Conservation (phyloP, 1,139 yeast genomes). For the Geotrichum carabidarum region DNA sequence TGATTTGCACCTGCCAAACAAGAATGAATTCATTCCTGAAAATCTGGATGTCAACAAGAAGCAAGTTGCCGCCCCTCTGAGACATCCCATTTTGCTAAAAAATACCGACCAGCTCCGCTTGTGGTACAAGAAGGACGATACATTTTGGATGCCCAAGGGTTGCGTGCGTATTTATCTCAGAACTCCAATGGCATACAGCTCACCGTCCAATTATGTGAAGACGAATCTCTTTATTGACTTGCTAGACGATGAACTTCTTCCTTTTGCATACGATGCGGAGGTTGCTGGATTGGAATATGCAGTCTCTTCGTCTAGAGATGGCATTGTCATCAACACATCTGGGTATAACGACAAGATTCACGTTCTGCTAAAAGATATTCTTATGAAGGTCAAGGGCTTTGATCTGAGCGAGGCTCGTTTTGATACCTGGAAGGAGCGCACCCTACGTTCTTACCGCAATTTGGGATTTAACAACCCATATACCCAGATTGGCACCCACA, state of each 20-base stretch:
- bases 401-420: conserved; percentile 54
- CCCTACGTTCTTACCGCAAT: conserved; percentile 59
- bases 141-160: conserved; percentile 85
- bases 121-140: conserved; percentile 91
- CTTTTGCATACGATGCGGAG: conserved; percentile 75
- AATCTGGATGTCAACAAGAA: conserved; percentile 56
- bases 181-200: conserved; percentile 54
- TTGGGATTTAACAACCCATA: conserved; percentile 68
- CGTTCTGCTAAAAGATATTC: conserved; percentile 55
- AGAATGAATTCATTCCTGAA: conserved; percentile 75
- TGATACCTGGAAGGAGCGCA: conserved; percentile 58
- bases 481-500: conserved; percentile 61
- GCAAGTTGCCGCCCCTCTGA: conserved; percentile 39
- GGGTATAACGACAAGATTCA: conserved; percentile 84
- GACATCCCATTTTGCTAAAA: conserved; percentile 48
- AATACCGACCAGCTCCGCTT: conserved; percentile 45
- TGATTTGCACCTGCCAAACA: conserved; percentile 57
- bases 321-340: conserved; percentile 57
- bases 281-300: conserved; percentile 68
- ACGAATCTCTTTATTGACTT: conserved; percentile 62
- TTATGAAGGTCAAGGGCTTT: conserved; percentile 51
- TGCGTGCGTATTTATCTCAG: conserved; percentile 60
- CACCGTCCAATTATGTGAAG: conserved; percentile 53
- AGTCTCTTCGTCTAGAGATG: conserved; percentile 61
- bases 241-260: conserved; percentile 69